A percentile compares a stretch with the other conserved stretches of the same genome.
These are phyloP conservation scores for Knoxdaviesia capensis DNA, from an alignment of 2,329 filamentous ascomycete genomes.

Conservation along the genomic window DNA sequence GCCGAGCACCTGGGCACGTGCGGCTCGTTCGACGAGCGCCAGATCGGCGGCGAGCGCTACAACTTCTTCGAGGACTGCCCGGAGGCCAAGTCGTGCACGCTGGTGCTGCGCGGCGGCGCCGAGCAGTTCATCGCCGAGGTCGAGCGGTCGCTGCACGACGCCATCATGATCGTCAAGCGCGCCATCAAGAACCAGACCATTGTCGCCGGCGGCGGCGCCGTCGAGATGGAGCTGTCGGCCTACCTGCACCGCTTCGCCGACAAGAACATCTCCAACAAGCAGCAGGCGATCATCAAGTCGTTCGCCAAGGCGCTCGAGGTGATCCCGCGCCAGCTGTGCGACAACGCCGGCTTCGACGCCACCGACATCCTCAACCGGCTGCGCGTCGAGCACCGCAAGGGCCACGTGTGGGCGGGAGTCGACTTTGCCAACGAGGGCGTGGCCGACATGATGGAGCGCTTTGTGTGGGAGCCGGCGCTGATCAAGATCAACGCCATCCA, in stretches of 20 bases:
- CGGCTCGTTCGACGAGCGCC: slow-evolving; percentile 79
- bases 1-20: slow-evolving; percentile 79
- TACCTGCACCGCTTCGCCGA: slow-evolving; percentile 88
- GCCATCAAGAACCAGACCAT: slow-evolving; percentile 89
- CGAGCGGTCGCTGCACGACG: slow-evolving; percentile 91
- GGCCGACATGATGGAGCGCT: slow-evolving; percentile 80
- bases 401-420: slow-evolving; percentile 83
- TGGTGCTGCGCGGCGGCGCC: slow-evolving; percentile 84
- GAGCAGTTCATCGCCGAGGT: slow-evolving; percentile 99
- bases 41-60: slow-evolving; percentile 93
- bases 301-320: slow-evolving; percentile 96
- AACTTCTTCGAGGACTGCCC: slow-evolving; percentile 98
- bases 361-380: slow-evolving; percentile 95
- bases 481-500: slow-evolving; percentile 97
- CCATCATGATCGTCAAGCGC: slow-evolving; percentile 99
- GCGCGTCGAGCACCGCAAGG: slow-evolving; percentile 88
- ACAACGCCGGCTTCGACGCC: slow-evolving; percentile 95
- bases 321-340: slow-evolving; percentile 89
- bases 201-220: slow-evolving; percentile 83
- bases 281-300: slow-evolving; percentile 92
- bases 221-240: slow-evolving; percentile 90
- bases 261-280: slow-evolving; percentile 81
- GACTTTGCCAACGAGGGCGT: slow-evolving; percentile 89
- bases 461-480: slow-evolving; percentile 92
- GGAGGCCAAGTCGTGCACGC: slow-evolving; percentile 86